Conservation (phyloP, 2,329 filamentous ascomycete species). For the Penicillium freii region DNA sequence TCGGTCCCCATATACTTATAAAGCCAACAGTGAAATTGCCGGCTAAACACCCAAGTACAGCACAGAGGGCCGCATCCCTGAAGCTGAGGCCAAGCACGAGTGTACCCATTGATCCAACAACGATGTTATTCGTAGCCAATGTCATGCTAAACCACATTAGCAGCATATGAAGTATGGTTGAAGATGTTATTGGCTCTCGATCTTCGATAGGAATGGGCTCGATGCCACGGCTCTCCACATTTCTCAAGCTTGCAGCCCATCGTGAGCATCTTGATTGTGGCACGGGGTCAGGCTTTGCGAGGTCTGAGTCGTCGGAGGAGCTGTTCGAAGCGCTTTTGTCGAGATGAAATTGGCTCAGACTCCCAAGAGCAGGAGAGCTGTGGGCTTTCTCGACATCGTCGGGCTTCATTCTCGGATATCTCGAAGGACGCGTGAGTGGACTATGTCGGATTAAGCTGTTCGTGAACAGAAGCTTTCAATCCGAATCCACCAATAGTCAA, state of each 20-base stretch:
- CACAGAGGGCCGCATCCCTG: slow-evolving; percentile 40
- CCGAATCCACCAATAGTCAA: background rate
- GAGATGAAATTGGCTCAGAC: slow-evolving; percentile 23
- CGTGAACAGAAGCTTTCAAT: background rate
- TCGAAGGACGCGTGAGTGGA: background rate
- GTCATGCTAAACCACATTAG: slow-evolving; percentile 44
- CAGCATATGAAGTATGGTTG: slow-evolving; percentile 31
- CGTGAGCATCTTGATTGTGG: slow-evolving; percentile 20
- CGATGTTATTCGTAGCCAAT: slow-evolving; percentile 43
- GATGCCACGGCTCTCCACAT: slow-evolving; percentile 29
- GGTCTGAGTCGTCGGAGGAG: background rate
- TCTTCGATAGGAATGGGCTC: slow-evolving; percentile 30
- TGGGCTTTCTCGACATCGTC: slow-evolving; percentile 30
- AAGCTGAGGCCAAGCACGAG: slow-evolving; percentile 42
- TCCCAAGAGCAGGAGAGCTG: slow-evolving; percentile 25
- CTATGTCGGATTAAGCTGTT: background rate
- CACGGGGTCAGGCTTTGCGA: slow-evolving; percentile 9
- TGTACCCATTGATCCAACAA: slow-evolving; percentile 44
- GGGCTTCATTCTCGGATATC: slow-evolving; percentile 13
- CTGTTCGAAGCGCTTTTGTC: slow-evolving; percentile 15
- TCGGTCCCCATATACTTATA: slow-evolving; percentile 44
- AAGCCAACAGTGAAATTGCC: slow-evolving; percentile 39
- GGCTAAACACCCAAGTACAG: slow-evolving; percentile 37
- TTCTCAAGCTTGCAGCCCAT: slow-evolving; percentile 26
- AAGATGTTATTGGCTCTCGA: slow-evolving; percentile 26